A percentile compares a stretch with the other conserved stretches of the same genome.
Evolutionary conservation across 2,329 filamentous ascomycete species (phyloP).

Genomic region (Immersiporthe knoxdaviesiana): DNA sequence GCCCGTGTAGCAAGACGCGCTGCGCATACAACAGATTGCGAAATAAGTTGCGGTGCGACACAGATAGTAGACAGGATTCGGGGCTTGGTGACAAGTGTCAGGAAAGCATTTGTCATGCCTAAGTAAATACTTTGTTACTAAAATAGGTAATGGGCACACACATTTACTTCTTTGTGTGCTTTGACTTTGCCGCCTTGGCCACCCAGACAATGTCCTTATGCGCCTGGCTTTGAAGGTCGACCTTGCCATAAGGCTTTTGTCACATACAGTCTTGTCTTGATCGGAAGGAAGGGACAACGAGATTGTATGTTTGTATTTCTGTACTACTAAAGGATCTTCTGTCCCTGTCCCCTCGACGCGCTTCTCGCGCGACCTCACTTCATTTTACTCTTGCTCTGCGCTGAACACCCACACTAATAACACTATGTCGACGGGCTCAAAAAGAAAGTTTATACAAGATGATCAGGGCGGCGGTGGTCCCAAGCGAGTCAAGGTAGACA

Average conservation of each 20-base stretch:
- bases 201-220: not conserved
- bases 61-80: no score
- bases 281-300: no score
- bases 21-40: no score
- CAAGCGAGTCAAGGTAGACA: not conserved
- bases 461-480: not conserved
- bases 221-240: not conserved
- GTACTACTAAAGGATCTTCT: not conserved
- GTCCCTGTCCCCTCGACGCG: no score
- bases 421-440: not conserved
- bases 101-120: not conserved
- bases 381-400: not conserved
- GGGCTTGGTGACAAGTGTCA: no score
- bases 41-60: no score
- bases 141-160: not conserved
- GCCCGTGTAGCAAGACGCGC: no score
- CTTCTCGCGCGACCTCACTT: not conserved
- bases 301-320: not conserved
- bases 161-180: not conserved
- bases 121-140: no score
- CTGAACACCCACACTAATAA: not conserved
- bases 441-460: not conserved
- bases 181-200: not conserved
- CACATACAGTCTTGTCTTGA: no score
- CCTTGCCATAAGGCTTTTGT: no score